Evolutionary conservation across 257 asterid genomes (phyloP).

Genomic region (Solanum peruvianum): DNA sequence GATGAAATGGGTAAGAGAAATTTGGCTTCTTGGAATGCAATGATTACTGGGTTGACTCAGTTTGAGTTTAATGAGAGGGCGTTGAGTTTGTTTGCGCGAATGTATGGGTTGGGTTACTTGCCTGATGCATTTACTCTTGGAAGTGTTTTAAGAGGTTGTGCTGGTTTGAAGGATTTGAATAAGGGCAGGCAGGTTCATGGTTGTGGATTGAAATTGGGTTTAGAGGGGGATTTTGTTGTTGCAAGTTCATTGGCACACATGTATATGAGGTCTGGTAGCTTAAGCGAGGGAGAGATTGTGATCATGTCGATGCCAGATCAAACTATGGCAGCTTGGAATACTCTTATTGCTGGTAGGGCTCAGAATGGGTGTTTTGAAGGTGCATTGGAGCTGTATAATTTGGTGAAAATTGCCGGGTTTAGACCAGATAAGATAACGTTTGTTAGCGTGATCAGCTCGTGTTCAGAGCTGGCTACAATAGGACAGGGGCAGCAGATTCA

Average conservation of each 20-base stretch:
- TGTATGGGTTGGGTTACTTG: conserved; percentile 45
- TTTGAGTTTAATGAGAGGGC: conserved; percentile 55
- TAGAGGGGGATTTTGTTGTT: conserved; percentile 45
- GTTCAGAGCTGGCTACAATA: conserved; percentile 71
- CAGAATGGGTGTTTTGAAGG: conserved; percentile 60
- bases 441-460: conserved; percentile 61
- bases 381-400: conserved; percentile 49
- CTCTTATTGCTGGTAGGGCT: conserved; percentile 71
- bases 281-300: conserved; percentile 57
- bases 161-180: conserved; percentile 64
- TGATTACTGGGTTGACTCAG: conserved; percentile 57
- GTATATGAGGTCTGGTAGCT: conserved; percentile 68
- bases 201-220: conserved; percentile 37
- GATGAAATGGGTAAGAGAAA: conserved; percentile 55
- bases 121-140: conserved; percentile 70
- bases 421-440: conserved; percentile 74
- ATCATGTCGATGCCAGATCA: conserved; percentile 44
- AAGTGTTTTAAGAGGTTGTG: conserved; percentile 80
- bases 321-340: conserved; percentile 50
- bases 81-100: conserved; percentile 29
- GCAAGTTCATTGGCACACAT: conserved; percentile 69
- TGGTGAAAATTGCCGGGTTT: conserved; percentile 46
- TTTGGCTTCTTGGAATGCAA: conserved; percentile 87
- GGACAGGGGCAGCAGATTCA: conserved; percentile 94
- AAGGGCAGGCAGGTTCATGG: conserved; percentile 68